Percentiles rank a stretch among this genome's conserved stretches.
These are phyloP conservation scores for Ganoderma multipileum DNA, from an alignment of 1,284 basidiomycete species.

Conservation along the genomic window DNA sequence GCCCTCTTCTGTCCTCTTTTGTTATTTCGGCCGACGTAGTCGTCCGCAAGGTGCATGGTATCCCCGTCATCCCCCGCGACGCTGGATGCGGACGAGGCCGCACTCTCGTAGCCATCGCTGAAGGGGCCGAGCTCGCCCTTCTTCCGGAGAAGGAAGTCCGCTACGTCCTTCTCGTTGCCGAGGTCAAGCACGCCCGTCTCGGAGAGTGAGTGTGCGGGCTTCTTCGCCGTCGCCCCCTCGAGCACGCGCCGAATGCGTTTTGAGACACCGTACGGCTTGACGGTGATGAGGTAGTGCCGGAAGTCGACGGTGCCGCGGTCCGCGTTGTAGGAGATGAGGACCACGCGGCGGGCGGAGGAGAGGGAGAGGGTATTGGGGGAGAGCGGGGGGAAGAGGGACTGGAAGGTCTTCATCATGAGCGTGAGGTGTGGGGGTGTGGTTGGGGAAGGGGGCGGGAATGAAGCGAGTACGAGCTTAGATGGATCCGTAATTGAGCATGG, in stretches of 20 bases:
- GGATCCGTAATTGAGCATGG: not conserved
- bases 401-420: conserved; percentile 85
- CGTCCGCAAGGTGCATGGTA: conserved; percentile 84
- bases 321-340: conserved; percentile 92
- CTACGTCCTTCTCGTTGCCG: conserved; percentile 90
- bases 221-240: conserved; percentile 62
- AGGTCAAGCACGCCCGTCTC: conserved; percentile 73
- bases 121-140: conserved; percentile 64
- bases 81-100: conserved; percentile 75
- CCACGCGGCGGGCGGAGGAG: conserved; percentile 88
- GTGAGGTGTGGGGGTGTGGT: conserved; percentile 73
- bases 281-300: conserved; percentile 94
- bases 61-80: conserved; percentile 85
- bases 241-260: conserved; percentile 91
- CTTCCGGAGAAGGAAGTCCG: conserved; percentile 90
- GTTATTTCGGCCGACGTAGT: conserved; percentile 96
- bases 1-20: conserved; percentile 91
- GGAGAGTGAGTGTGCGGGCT: conserved; percentile 39
- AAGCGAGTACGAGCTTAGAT: conserved; percentile 74
- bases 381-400: conserved; percentile 88
- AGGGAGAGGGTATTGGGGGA: conserved; percentile 82
- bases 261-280: conserved; percentile 94
- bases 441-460: conserved; percentile 76
- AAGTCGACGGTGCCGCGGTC: conserved; percentile 90
- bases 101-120: conserved; percentile 89